A percentile compares a stretch with the other conserved stretches of the same genome.
Conservation (phyloP, 1,139 yeast species). For the Scheffersomyces titani region DNA sequence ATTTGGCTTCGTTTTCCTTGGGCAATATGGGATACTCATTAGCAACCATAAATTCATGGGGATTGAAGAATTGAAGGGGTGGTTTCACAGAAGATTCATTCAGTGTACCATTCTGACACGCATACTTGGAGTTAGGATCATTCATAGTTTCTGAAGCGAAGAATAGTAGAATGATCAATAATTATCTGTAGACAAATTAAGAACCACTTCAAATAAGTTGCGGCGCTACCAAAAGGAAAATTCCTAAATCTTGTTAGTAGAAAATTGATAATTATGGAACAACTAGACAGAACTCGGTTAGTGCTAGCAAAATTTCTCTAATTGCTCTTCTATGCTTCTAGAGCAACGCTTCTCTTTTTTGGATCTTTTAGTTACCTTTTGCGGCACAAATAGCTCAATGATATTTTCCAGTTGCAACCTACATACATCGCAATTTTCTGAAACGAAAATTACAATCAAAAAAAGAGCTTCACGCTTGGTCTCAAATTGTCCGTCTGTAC, state of each 20-base stretch:
- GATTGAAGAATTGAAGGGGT: constrained; percentile 54
- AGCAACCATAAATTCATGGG: constrained; percentile 56
- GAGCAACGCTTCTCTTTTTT: no score
- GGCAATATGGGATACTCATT: constrained; percentile 23
- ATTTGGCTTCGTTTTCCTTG: constrained; percentile 16
- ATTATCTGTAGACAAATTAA: not conserved
- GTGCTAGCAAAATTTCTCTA: no score
- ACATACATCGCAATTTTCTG: not conserved
- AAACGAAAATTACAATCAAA: not conserved
- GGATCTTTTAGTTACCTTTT: not conserved
- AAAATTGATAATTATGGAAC: no score
- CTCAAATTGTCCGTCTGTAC: not conserved
- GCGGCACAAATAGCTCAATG: not conserved
- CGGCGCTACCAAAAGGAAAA: not conserved
- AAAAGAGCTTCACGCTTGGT: not conserved
- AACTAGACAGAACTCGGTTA: no score
- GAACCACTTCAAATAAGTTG: not conserved
- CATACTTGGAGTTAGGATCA: constrained; percentile 16
- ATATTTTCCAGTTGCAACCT: not conserved
- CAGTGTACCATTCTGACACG: not conserved
- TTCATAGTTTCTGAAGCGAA: constrained; percentile 2
- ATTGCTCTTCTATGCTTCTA: not conserved
- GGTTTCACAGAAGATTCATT: constrained; percentile 3
- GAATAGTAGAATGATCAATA: not conserved
- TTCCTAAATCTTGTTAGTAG: not conserved